phyloP scores from a whole-genome alignment of 371 early-diverging fungal species.

The Rozella allomycis region DNA sequence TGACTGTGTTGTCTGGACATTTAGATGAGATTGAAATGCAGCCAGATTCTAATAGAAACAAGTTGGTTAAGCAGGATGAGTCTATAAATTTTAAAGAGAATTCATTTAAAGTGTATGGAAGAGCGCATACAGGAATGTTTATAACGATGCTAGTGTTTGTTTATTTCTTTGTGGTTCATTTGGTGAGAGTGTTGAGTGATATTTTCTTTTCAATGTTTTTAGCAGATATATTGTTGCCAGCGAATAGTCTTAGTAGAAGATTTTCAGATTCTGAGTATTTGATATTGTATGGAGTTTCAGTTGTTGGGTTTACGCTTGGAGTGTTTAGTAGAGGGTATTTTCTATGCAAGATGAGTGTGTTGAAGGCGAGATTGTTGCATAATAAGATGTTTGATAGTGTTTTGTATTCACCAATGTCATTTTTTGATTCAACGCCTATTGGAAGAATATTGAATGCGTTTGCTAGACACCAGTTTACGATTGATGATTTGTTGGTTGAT shows the following conservation, averaged over 20 bases:
- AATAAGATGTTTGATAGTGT: constrained; percentile 15
- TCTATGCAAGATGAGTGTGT: constrained; percentile 11
- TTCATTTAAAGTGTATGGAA: constrained; percentile 12
- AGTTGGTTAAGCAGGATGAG: constrained; percentile 10
- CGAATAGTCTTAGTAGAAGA: no score
- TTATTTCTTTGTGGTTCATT: no score
- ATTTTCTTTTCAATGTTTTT: no score
- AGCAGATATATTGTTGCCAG: no score
- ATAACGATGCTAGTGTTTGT: constrained; percentile 6
- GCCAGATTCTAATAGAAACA: constrained; percentile 1
- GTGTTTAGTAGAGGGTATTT: constrained; percentile 17
- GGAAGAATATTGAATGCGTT: constrained; percentile 68
- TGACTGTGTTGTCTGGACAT: constrained; percentile 39
- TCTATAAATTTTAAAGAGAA: constrained; percentile 7
- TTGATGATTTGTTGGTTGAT: constrained; percentile 45
- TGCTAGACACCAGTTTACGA: constrained; percentile 59
- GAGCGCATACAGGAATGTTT: constrained; percentile 5
- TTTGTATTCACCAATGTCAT: constrained; percentile 60
- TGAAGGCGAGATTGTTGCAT: constrained; percentile 21
- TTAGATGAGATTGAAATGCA: constrained; percentile 7
- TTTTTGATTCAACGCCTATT: constrained; percentile 68
- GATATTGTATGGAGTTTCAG: constrained; percentile 17
- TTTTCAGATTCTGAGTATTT: constrained; percentile 13
- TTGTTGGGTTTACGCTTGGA: constrained; percentile 17
- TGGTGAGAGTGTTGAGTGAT: no score